These are phyloP conservation scores for Akanthomyces dipterigenus DNA, from an alignment of 2,329 filamentous ascomycete species.

Conservation along the genomic window DNA sequence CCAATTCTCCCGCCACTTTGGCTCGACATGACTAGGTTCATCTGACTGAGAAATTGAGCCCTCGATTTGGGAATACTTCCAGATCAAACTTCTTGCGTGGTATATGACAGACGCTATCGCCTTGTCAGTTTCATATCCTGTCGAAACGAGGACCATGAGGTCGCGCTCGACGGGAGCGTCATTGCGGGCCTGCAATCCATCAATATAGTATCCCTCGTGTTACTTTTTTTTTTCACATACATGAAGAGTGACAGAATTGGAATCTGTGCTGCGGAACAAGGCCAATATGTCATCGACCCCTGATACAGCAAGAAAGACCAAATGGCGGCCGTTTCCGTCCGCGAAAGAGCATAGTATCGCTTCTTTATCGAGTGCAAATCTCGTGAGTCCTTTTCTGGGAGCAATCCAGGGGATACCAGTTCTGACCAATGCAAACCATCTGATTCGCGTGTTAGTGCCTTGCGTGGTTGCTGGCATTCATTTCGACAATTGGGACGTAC, in stretches of 20 bases:
- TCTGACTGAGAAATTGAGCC: constrained; percentile 27
- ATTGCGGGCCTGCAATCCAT: constrained; percentile 49
- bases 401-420: constrained; percentile 80
- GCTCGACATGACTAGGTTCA: constrained; percentile 37
- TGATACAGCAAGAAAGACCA: constrained; percentile 74
- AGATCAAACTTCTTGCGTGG: constrained; percentile 59
- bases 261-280: constrained; percentile 56
- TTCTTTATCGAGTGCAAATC: constrained; percentile 67
- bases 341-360: constrained; percentile 74
- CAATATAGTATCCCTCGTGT: not conserved
- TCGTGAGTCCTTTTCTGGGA: constrained; percentile 69
- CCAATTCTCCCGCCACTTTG: constrained; percentile 77
- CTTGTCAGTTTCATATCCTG: constrained; percentile 65
- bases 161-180: constrained; percentile 53
- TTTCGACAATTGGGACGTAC: constrained; percentile 22
- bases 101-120: constrained; percentile 80
- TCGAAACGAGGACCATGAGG: constrained; percentile 61
- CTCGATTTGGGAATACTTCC: constrained; percentile 34
- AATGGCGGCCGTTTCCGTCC: constrained; percentile 60
- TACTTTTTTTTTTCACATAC: constrained; percentile 36
- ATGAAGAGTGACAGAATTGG: constrained; percentile 62
- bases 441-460: constrained; percentile 20
- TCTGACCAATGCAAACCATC: constrained; percentile 78
- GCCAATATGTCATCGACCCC: constrained; percentile 65
- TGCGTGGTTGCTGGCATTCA: not conserved